Conservation (phyloP, 2,329 filamentous ascomycete genomes). For the Pseudocercospora cruenta region DNA sequence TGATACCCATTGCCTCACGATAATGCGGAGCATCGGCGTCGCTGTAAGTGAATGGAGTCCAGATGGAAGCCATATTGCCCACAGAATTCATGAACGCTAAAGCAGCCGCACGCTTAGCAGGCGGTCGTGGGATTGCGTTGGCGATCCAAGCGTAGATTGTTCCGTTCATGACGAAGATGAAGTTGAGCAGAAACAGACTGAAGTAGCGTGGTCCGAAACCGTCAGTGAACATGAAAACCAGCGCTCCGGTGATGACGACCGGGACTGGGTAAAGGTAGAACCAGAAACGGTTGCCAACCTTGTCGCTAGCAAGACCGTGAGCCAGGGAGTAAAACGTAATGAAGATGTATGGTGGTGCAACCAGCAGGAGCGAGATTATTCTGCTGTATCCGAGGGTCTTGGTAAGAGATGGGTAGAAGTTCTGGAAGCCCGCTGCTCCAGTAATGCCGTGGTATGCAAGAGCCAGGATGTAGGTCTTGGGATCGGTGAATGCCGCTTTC, state of each 20-base stretch:
- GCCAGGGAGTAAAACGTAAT: slow-evolving; percentile 54
- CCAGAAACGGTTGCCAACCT: slow-evolving; percentile 52
- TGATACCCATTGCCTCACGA: slow-evolving; percentile 40
- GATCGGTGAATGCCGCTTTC: slow-evolving; percentile 56
- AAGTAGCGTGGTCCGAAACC: slow-evolving; percentile 60
- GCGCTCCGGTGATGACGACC: slow-evolving; percentile 55
- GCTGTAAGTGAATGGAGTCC: slow-evolving; percentile 47
- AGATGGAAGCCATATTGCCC: slow-evolving; percentile 71
- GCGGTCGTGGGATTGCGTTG: slow-evolving; percentile 74
- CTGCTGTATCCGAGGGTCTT: slow-evolving; percentile 47
- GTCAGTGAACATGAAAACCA: slow-evolving; percentile 59
- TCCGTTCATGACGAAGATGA: slow-evolving; percentile 58
- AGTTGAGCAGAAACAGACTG: slow-evolving; percentile 58
- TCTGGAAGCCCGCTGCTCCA: slow-evolving; percentile 57
- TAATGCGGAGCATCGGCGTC: slow-evolving; percentile 34
- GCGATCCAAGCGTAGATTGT: slow-evolving; percentile 73
- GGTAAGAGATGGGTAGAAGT: slow-evolving; percentile 60
- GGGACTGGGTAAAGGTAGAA: slow-evolving; percentile 58
- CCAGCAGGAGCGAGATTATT: slow-evolving; percentile 54
- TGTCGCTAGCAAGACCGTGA: slow-evolving; percentile 53
- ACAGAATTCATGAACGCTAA: slow-evolving; percentile 77
- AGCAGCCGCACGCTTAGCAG: slow-evolving; percentile 72
- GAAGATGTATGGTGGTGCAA: slow-evolving; percentile 59
- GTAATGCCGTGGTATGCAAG: slow-evolving; percentile 55
- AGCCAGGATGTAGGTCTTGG: slow-evolving; percentile 55